Evolutionary conservation across 768 basidiomycete species (phyloP).

Genomic region (Omphalotus guepiniiformis): DNA sequence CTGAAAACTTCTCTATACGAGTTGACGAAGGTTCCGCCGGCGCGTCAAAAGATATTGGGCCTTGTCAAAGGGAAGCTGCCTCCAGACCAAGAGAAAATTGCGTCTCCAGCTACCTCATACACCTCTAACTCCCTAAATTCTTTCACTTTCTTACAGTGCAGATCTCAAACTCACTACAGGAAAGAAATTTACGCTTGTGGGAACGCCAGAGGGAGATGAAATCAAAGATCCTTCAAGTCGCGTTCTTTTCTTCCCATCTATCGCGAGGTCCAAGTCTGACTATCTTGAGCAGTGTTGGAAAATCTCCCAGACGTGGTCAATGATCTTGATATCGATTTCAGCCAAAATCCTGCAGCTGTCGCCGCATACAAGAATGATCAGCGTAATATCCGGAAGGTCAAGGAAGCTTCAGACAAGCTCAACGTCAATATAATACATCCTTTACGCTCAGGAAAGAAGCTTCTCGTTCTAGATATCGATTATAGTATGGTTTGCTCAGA

Average conservation of each 20-base stretch:
- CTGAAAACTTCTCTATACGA: slow-evolving; percentile 63
- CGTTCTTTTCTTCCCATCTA: slow-evolving; percentile 2
- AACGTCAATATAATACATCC: slow-evolving; percentile 71
- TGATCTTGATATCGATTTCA: slow-evolving; percentile 80
- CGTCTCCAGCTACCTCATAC: slow-evolving; percentile 19
- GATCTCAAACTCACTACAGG: slow-evolving; percentile 55
- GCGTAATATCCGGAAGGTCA: slow-evolving; percentile 78
- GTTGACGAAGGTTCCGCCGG: slow-evolving; percentile 75
- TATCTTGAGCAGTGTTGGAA: slow-evolving; percentile 45
- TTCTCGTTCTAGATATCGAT: slow-evolving; percentile 86
- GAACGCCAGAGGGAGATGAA: slow-evolving; percentile 82
- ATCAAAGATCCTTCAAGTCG: slow-evolving; percentile 75
- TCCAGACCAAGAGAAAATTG: slow-evolving; percentile 65
- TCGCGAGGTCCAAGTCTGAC: background rate
- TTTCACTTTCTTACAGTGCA: slow-evolving; percentile 31
- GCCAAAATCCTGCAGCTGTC: slow-evolving; percentile 52
- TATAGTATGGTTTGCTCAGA: slow-evolving; percentile 45
- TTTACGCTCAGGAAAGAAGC: slow-evolving; percentile 68
- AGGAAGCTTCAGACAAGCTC: slow-evolving; percentile 63
- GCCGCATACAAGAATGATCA: slow-evolving; percentile 68
- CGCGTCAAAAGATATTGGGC: slow-evolving; percentile 85
- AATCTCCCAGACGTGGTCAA: slow-evolving; percentile 69
- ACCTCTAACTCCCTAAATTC: slow-evolving; percentile 1
- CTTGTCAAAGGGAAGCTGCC: slow-evolving; percentile 82
- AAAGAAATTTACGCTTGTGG: slow-evolving; percentile 81